Conservation (phyloP, 192 early-diverging fungal genomes). For the Backusella parvicylindrica region DNA sequence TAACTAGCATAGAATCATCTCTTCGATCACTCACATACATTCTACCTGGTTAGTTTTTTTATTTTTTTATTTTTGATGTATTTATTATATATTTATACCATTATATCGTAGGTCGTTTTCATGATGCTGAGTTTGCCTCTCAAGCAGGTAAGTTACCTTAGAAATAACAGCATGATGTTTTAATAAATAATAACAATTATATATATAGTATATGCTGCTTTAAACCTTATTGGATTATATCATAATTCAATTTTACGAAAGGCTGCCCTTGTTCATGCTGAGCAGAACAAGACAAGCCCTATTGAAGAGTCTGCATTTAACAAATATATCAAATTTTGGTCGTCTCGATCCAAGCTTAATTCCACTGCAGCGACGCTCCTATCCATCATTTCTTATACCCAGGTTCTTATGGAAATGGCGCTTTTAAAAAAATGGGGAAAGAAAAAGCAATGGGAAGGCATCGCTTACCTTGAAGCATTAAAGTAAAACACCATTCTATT, state of each 20-base stretch:
- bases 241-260: conserved; percentile 78
- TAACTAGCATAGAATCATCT: conserved; percentile 84
- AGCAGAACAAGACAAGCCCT: conserved; percentile 3
- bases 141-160: conserved; percentile 60
- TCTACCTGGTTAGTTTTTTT: conserved; percentile 63
- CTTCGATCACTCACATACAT: conserved; percentile 88
- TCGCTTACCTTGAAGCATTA: conserved; percentile 24
- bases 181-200: neutral
- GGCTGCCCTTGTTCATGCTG: conserved; percentile 40
- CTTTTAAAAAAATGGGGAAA: conserved; percentile 21
- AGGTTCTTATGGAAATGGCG: conserved; percentile 38
- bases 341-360: conserved; percentile 18
- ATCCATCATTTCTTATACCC: conserved; percentile 51
- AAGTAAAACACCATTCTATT: conserved; percentile 24
- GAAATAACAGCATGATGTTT: neutral
- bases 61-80: neutral
- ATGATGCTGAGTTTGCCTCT: conserved; percentile 88
- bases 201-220: conserved; percentile 64
- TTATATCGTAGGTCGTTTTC: conserved; percentile 88
- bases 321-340: conserved; percentile 69
- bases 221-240: conserved; percentile 80
- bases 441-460: conserved; percentile 16
- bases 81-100: neutral
- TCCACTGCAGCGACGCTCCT: conserved; percentile 53
- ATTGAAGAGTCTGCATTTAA: conserved; percentile 52